phyloP scores from a whole-genome alignment of 2,329 filamentous ascomycete genomes.

The Cladorrhinum sp. region DNA sequence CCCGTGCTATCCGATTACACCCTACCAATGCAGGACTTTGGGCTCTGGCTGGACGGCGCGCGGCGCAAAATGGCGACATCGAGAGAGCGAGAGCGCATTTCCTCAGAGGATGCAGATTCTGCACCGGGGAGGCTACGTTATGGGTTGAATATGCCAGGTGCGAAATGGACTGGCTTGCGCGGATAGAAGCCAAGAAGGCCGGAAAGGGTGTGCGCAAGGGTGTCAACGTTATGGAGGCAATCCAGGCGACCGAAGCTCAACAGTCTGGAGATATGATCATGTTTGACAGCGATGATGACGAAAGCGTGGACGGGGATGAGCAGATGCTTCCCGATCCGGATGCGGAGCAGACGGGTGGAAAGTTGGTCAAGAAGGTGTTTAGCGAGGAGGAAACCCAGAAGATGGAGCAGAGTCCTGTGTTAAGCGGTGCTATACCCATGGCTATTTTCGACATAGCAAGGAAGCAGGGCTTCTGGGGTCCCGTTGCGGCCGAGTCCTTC shows the following conservation, averaged over 20 bases:
- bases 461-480: slow-evolving; percentile 69
- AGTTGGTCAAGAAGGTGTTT: slow-evolving; percentile 40
- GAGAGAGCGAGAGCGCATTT: slow-evolving; percentile 78
- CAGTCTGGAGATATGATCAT: slow-evolving; percentile 43
- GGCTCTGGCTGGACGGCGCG: slow-evolving; percentile 76
- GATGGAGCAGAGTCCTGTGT: slow-evolving; percentile 73
- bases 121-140: slow-evolving; percentile 66
- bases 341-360: slow-evolving; percentile 29
- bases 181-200: slow-evolving; percentile 70
- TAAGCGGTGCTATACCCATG: slow-evolving; percentile 89
- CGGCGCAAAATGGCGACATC: slow-evolving; percentile 83
- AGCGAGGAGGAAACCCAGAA: slow-evolving; percentile 44
- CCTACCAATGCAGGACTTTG: slow-evolving; percentile 80
- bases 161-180: slow-evolving; percentile 88
- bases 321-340: slow-evolving; percentile 46
- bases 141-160: slow-evolving; percentile 90
- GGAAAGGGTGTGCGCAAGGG: slow-evolving; percentile 36
- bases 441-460: slow-evolving; percentile 86
- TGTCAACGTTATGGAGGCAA: slow-evolving; percentile 36
- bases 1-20: slow-evolving; percentile 75
- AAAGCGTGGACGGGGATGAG: slow-evolving; percentile 43
- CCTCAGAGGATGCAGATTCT: slow-evolving; percentile 86
- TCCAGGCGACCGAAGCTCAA: slow-evolving; percentile 44
- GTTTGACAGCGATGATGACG: slow-evolving; percentile 48
- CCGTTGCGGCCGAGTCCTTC: slow-evolving; percentile 68